A percentile compares a stretch with the other conserved stretches of the same genome.
These are phyloP conservation scores for Meira miltonrushii DNA, from an alignment of 1,284 basidiomycete genomes.

Conservation along the genomic window DNA sequence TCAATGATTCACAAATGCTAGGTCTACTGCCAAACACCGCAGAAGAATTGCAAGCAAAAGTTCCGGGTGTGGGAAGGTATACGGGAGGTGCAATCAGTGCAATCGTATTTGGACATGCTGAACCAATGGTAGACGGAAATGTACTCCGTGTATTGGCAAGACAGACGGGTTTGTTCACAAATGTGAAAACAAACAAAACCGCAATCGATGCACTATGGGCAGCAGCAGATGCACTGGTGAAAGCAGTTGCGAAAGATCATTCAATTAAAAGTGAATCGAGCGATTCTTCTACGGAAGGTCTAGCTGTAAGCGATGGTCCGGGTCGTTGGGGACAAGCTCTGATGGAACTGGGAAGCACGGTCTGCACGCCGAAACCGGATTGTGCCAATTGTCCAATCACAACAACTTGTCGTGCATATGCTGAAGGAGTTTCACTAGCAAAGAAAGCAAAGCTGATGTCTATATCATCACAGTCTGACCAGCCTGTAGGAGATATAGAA, in stretches of 20 bases:
- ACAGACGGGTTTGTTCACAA: conserved; percentile 39
- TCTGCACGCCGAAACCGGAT: conserved; percentile 35
- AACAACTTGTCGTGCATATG: conserved; percentile 14
- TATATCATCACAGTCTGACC: background rate
- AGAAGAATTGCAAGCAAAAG: conserved; percentile 71
- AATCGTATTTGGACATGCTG: conserved; percentile 45
- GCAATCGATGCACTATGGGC: conserved; percentile 43
- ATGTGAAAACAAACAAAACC: conserved; percentile 34
- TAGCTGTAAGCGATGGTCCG: conserved; percentile 19
- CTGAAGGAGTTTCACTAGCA: conserved; percentile 15
- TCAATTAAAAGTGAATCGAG: background rate
- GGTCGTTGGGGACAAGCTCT: conserved; percentile 49
- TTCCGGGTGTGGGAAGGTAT: conserved; percentile 86
- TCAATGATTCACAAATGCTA: conserved; percentile 54
- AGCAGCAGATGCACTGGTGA: conserved; percentile 33
- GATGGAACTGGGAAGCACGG: conserved; percentile 48
- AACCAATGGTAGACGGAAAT: conserved; percentile 48
- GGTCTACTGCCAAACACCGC: conserved; percentile 75
- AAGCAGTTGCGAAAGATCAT: conserved; percentile 14
- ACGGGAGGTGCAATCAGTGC: conserved; percentile 58
- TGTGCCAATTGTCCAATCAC: conserved; percentile 36
- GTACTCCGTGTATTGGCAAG: conserved; percentile 42
- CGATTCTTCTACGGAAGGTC: background rate
- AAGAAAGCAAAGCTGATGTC: background rate
- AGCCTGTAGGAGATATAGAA: conserved; percentile 18